Base-by-base conservation (phyloP, 148 eudicot species). In the Pouteria glomerata region DNA sequence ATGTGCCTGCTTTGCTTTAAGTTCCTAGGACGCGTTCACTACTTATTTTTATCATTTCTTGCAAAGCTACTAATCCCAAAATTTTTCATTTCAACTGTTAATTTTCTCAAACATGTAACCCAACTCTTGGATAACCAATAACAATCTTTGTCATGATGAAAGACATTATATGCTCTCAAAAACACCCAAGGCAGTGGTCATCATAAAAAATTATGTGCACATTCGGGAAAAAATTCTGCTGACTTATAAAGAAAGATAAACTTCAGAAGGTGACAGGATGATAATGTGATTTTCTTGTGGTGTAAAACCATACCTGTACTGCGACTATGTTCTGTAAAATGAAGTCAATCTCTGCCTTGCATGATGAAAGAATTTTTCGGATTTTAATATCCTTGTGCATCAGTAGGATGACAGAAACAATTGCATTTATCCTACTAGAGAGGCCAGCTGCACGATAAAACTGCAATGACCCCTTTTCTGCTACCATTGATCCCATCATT, bases 331-430 rank as follows among this genome's bases (percentile, higher is more conserved):
- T 85, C 42, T 68, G 82, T 24, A 83, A 68, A 59, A 93, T 78
- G 33, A 51, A 66, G 56, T 83, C 79, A 50, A 86, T 82, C 76
- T 86, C 85, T 29, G 59, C 63, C 80, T 86, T 78, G 87, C 78
- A 82, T 15, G 84, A 79, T 66, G 75, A 71, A 67, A 93, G 87
- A 69, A 72, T 66, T 64, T 39, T 50, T 55, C 57, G 75, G 57
- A 83, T 74, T 76, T 82, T 87, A 72, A 13, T 60, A 77, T 90
- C 95, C 70, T 82, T 63, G 68, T 76, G 77, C 73, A 90, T 78
- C 72, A 84, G 79, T 34, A 75, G 60, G 72, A 93, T 62, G 33
- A 91, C 50, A 58, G 83, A 75, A 21, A 82, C 78, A 76, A 86
- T 55, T 24, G 92, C 78, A 63, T 56, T 64, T 73, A 85, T 69